Conservation (phyloP, 257 asterid genomes). For the Marsdenia floribunda region DNA sequence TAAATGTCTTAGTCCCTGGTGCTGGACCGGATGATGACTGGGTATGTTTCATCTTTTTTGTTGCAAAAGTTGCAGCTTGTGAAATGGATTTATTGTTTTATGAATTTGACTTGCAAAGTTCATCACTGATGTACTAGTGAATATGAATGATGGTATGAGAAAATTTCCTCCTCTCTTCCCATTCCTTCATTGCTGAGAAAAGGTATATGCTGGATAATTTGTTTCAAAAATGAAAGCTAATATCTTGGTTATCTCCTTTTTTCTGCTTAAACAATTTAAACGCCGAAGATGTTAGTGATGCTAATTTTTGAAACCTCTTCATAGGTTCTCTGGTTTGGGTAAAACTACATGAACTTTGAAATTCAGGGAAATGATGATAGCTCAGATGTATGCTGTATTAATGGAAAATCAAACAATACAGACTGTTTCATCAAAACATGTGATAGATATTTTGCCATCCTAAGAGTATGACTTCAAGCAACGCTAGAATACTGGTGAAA, state of each 20-base stretch:
- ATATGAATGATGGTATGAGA: too few relatives aligned
- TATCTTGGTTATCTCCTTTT: not conserved
- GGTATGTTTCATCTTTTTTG: conserved; percentile 47
- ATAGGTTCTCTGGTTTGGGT: not conserved
- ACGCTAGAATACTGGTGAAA: not conserved
- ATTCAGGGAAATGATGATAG: not conserved
- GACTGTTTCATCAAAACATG: not conserved
- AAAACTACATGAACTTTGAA: not conserved
- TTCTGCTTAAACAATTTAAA: not conserved
- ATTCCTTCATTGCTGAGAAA: not conserved
- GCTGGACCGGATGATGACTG: conserved; percentile 77
- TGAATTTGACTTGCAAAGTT: not conserved
- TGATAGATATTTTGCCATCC: not conserved
- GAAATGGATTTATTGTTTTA: not conserved
- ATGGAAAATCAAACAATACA: not conserved
- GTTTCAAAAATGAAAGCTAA: not conserved
- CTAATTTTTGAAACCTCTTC: not conserved
- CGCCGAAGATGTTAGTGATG: not conserved
- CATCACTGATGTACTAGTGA: not conserved
- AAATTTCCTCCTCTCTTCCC: not conserved
- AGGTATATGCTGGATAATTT: not conserved
- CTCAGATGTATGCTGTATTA: not conserved
- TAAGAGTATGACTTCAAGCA: not conserved
- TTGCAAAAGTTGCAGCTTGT: not conserved
- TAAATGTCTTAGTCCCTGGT: conserved; percentile 86